phyloP scores from a whole-genome alignment of 2,329 filamentous ascomycete species.

The Diaporthe caulivora region DNA sequence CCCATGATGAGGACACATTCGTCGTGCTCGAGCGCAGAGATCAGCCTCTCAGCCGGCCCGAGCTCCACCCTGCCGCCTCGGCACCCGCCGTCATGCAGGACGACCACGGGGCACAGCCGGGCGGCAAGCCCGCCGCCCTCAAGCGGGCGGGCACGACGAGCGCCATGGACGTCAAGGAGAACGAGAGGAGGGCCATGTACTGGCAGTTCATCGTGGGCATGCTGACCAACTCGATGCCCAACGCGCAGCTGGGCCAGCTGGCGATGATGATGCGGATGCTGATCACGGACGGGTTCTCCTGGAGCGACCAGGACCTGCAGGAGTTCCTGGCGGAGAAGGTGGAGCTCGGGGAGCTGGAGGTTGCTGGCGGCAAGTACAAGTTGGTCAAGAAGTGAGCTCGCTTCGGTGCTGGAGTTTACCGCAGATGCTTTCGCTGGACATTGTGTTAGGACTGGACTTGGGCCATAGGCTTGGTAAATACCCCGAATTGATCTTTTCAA shows the following conservation, averaged over 20 bases:
- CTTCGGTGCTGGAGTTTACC: not conserved
- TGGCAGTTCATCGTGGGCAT: conserved; percentile 95
- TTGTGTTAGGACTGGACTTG: not conserved
- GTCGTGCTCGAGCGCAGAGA: conserved; percentile 71
- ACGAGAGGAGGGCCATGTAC: conserved; percentile 75
- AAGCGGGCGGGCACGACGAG: conserved; percentile 48
- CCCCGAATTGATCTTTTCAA: not conserved
- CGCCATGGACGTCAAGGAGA: conserved; percentile 72
- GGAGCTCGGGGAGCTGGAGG: conserved; percentile 76
- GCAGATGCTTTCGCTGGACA: not conserved
- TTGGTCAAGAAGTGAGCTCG: conserved; percentile 67
- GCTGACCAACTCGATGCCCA: conserved; percentile 87
- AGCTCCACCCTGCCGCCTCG: conserved; percentile 37
- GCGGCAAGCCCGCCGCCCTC: conserved; percentile 39
- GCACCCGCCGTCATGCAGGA: conserved; percentile 40
- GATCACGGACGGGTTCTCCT: conserved; percentile 88
- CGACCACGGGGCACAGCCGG: conserved; percentile 40
- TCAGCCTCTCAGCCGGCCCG: conserved; percentile 31
- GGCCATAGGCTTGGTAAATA: not conserved
- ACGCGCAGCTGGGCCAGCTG: conserved; percentile 86
- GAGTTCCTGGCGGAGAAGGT: conserved; percentile 86
- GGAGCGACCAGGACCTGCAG: conserved; percentile 88
- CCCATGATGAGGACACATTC: conserved; percentile 64
- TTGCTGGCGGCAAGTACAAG: conserved; percentile 78
- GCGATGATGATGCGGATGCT: conserved; percentile 96